phyloP scores from a whole-genome alignment of 106 monocot species.

The Xerophyta viscosa region DNA sequence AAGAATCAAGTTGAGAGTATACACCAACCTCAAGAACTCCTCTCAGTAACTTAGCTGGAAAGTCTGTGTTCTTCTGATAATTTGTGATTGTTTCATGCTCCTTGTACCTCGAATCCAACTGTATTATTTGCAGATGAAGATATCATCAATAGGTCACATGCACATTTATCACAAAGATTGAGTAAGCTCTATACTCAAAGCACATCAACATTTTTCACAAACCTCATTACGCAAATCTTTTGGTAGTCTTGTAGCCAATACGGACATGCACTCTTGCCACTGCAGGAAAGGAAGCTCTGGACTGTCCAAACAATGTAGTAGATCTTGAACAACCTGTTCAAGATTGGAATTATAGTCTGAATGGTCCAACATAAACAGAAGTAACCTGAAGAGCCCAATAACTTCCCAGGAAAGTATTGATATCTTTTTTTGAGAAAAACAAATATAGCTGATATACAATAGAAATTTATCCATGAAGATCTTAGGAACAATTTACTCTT shows the following conservation, averaged over 20 bases:
- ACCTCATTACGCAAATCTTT: constrained; percentile 89
- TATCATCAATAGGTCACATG: too few relatives aligned
- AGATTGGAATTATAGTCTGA: too few relatives aligned
- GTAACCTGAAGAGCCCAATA: constrained; percentile 2
- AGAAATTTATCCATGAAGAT: too few relatives aligned
- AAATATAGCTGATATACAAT: too few relatives aligned
- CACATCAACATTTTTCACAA: not conserved
- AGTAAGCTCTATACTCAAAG: too few relatives aligned
- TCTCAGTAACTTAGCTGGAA: constrained; percentile 82
- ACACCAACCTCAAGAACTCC: constrained; percentile 81
- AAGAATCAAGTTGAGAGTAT: not conserved
- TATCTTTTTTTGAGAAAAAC: too few relatives aligned
- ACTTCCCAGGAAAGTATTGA: too few relatives aligned
- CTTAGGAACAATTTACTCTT: too few relatives aligned
- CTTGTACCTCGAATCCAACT: constrained; percentile 83
- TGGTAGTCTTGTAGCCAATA: constrained; percentile 88
- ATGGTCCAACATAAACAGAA: too few relatives aligned
- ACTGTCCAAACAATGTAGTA: constrained; percentile 78
- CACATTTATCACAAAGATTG: too few relatives aligned
- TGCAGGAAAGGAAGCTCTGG: constrained; percentile 95
- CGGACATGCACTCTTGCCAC: constrained; percentile 98
- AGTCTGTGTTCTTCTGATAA: constrained; percentile 59
- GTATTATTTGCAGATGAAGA: constrained; percentile 9
- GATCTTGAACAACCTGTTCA: constrained; percentile 74
- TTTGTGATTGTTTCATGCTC: constrained; percentile 55